Percentiles rank a stretch among this genome's conserved stretches.
Conservation (phyloP, 495 filamentous ascomycete species). For the Tetracladium marchalianum region DNA sequence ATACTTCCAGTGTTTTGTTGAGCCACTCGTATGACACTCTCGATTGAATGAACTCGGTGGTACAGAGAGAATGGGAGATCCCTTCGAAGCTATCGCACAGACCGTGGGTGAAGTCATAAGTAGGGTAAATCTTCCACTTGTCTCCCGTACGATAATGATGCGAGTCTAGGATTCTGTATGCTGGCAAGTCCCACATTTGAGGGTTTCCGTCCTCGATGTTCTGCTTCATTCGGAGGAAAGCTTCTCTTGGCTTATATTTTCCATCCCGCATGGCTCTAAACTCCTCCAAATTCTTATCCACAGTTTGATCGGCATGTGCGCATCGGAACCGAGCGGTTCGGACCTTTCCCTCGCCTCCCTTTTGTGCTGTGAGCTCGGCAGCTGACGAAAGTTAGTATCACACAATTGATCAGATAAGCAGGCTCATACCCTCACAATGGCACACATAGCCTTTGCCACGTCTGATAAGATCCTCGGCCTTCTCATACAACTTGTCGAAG, state of each 20-base stretch:
- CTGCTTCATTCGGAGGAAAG: constrained; percentile 89
- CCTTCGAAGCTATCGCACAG: constrained; percentile 73
- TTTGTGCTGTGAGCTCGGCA: constrained; percentile 71
- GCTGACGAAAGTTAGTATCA: constrained; percentile 23
- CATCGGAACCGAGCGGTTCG: constrained; percentile 65
- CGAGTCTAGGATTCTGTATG: constrained; percentile 53
- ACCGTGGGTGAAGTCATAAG: constrained; percentile 77
- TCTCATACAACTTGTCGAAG: constrained; percentile 78
- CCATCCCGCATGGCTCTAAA: constrained; percentile 90
- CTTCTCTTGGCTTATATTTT: constrained; percentile 78
- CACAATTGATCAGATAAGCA: not conserved
- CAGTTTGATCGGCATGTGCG: constrained; percentile 60
- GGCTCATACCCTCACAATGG: constrained; percentile 21
- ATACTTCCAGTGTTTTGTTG: constrained; percentile 55
- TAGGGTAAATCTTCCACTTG: constrained; percentile 72
- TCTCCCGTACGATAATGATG: constrained; percentile 52
- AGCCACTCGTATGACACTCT: constrained; percentile 76
- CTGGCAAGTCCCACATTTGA: constrained; percentile 54
- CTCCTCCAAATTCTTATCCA: constrained; percentile 67
- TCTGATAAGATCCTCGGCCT: constrained; percentile 76
- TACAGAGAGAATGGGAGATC: constrained; percentile 76
- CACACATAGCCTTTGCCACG: constrained; percentile 67
- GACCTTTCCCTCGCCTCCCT: constrained; percentile 56
- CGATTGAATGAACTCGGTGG: constrained; percentile 66
- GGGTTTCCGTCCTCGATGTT: constrained; percentile 40